Base-by-base conservation (phyloP, 208 protist species). In the Tritrichomonas foetus region DNA sequence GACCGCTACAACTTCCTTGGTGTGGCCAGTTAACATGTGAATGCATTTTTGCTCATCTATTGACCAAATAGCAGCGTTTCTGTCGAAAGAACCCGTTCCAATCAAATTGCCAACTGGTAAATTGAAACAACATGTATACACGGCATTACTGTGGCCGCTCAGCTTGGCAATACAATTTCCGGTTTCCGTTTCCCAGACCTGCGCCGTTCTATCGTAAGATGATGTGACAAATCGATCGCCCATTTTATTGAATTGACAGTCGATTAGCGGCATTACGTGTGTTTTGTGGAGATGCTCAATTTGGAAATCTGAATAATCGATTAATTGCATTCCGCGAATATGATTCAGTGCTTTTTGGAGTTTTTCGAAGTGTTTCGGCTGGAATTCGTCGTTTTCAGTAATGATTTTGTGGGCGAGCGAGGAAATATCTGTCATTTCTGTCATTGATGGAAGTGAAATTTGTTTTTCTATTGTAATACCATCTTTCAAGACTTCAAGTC, bases 111-210 rank as follows among this genome's bases (percentile, higher is more conserved):
- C 97, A 93, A 97, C 98, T 0, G 97, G 97, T 94, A 98, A 97
- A 96, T 99, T 99, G 95, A 98, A 99, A n/a, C 97, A 96, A 0
- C 98, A 96, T 0, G 96, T 97, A 95, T 98, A 99, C 25, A 99
- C 98, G 44, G 98, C 97, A 95, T 98, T 98, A 75, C 97, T 97
- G 94, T 99, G 98, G 0, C 98, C 98, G 92, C 98, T 97, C 36
- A 99, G 95, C 0, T 96, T 97, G 1, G 98, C 95, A 39, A 98
- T 94, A 95, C 98, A 97, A 92, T 97, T 97, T 30, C 97, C 98
- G 30, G 96, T 98, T 22, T 96, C 69, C 0, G 97, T 98, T 74
- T 98, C 97, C 97, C 97, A 98, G 50, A 78, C 66, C 30, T 11
- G 98, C 95, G 97, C 98, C 1, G 97, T 98, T 80, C 97, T 96